A percentile compares a stretch with the other conserved stretches of the same genome.
Evolutionary conservation across 2,329 filamentous ascomycete species (phyloP).

Genomic region (Leptosphaerulina australis): DNA sequence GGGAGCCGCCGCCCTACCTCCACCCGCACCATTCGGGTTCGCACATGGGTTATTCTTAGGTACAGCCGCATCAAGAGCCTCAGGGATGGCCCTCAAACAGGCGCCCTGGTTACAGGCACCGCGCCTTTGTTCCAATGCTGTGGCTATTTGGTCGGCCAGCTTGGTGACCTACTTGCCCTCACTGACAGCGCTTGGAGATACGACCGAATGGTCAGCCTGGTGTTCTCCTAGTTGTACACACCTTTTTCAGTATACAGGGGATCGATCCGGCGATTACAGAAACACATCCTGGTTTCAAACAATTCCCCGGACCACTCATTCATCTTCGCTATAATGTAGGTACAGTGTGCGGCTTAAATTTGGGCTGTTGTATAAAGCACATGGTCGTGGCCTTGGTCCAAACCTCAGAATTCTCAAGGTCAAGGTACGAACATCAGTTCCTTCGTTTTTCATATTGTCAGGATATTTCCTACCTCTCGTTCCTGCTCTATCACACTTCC

Average conservation of each 20-base stretch:
- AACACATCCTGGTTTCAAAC: slow-evolving; percentile 49
- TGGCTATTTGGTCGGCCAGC: slow-evolving; percentile 38
- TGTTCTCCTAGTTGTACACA: slow-evolving; percentile 39
- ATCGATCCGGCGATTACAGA: slow-evolving; percentile 49
- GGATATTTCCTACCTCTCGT: slow-evolving; percentile 42
- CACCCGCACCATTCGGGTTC: slow-evolving; percentile 30
- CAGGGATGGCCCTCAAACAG: slow-evolving; percentile 42
- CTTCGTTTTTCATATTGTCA: slow-evolving; percentile 45
- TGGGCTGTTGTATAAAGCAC: slow-evolving; percentile 40
- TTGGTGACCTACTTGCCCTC: slow-evolving; percentile 34
- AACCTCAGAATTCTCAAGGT: slow-evolving; percentile 34
- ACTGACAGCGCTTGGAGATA: slow-evolving; percentile 40
- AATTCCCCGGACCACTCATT: slow-evolving; percentile 45
- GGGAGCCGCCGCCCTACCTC: slow-evolving; percentile 39
- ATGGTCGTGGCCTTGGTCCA: slow-evolving; percentile 22
- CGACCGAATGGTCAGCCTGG: slow-evolving; percentile 40
- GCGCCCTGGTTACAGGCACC: slow-evolving; percentile 40
- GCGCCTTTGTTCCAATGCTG: slow-evolving; percentile 32
- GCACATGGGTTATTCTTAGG: slow-evolving; percentile 42
- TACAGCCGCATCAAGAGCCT: slow-evolving; percentile 41
- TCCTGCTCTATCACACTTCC: slow-evolving; percentile 39
- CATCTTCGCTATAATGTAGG: slow-evolving; percentile 36
- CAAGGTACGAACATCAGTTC: slow-evolving; percentile 39
- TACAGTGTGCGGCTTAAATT: slow-evolving; percentile 32
- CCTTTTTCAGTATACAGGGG: slow-evolving; percentile 33